A percentile compares a stretch with the other conserved stretches of the same genome.
Evolutionary conservation across 257 asterid genomes (phyloP).

Genomic region (Forsythia suspensa): DNA sequence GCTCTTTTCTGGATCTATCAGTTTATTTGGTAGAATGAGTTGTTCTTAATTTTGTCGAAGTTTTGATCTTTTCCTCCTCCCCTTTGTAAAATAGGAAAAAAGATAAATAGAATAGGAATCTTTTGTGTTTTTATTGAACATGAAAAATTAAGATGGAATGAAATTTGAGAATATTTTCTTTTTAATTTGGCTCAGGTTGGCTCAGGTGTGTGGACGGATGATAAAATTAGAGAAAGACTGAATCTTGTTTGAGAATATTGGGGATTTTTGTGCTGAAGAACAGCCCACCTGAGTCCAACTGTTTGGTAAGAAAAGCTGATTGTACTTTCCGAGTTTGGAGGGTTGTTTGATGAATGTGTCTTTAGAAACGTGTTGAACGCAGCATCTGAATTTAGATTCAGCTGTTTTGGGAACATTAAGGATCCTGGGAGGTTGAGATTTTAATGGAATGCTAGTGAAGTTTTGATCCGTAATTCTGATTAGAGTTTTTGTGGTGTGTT

Average conservation of each 20-base stretch:
- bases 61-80: not conserved
- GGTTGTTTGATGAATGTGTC: not conserved
- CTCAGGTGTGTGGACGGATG: slow-evolving; percentile 22
- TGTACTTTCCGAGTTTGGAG: not conserved
- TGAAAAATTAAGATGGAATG: not conserved
- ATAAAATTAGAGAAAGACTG: slow-evolving; percentile 1
- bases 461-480: not conserved
- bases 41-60: too few species aligned
- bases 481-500: slow-evolving; percentile 18
- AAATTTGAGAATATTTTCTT: slow-evolving; percentile 13
- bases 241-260: slow-evolving; percentile 25
- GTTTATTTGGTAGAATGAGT: slow-evolving; percentile 10
- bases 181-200: slow-evolving; percentile 20
- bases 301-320: slow-evolving; percentile 1
- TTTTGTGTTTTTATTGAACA: slow-evolving; percentile 12
- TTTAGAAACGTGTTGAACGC: slow-evolving; percentile 1
- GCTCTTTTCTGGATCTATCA: slow-evolving; percentile 26
- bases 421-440: not conserved
- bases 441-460: not conserved
- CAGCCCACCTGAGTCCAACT: too few species aligned
- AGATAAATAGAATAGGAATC: slow-evolving; percentile 8
- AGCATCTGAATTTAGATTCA: slow-evolving; percentile 1
- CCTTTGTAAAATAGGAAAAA: slow-evolving; percentile 3
- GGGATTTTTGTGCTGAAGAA: slow-evolving; percentile 11
- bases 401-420: not conserved